Conservation (phyloP, 2,329 filamentous ascomycete genomes). For the Fusarium miscanthi region DNA sequence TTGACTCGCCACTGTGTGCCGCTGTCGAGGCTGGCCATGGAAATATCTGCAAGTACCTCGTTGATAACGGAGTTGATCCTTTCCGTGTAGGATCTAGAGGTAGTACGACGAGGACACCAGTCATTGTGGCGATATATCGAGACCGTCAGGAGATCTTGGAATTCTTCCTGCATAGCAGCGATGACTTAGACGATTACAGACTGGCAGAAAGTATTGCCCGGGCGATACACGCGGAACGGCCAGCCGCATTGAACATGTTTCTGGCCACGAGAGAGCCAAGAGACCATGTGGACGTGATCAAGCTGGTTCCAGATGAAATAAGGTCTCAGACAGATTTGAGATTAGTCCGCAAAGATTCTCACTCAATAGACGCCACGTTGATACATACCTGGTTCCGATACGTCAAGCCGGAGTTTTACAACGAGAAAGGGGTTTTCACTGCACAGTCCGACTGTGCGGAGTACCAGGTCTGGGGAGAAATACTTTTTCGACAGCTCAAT, state of each 20-base stretch:
- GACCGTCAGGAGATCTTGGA: fast-evolving
- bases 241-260: fast-evolving
- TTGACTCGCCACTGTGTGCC: fast-evolving
- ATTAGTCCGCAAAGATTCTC: fast-evolving
- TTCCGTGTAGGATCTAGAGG: fast-evolving
- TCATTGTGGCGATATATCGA: neutral
- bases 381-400: neutral
- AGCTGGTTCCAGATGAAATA: fast-evolving
- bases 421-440: fast-evolving
- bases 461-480: neutral
- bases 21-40: neutral
- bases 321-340: fast-evolving
- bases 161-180: fast-evolving
- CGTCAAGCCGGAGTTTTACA: neutral
- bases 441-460: fast-evolving
- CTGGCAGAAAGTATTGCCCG: fast-evolving
- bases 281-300: fast-evolving
- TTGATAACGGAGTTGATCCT: fast-evolving
- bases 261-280: fast-evolving
- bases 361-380: fast-evolving
- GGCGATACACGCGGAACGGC: fast-evolving
- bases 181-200: fast-evolving
- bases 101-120: fast-evolving
- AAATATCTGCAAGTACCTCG: neutral
- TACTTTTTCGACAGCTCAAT: fast-evolving